Percentiles rank a stretch among this genome's conserved stretches.
phyloP scores from a whole-genome alignment of 2,329 filamentous ascomycete genomes.

The Pseudogymnoascus sp. region DNA sequence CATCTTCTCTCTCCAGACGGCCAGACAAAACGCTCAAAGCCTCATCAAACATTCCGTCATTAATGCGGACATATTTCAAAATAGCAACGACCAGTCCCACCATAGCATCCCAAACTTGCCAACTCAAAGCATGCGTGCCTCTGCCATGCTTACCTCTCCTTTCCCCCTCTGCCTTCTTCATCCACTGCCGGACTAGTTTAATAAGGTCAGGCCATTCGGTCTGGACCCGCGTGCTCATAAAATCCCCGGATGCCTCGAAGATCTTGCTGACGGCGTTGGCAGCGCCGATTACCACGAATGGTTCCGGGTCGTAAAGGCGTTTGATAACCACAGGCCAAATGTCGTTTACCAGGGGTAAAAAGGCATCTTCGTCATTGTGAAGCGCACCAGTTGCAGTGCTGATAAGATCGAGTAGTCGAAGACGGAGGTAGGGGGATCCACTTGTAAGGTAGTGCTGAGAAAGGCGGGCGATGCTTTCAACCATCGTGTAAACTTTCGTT shows the following conservation, averaged over 20 bases:
- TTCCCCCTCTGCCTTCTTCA: constrained; percentile 36
- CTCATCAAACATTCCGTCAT: constrained; percentile 65
- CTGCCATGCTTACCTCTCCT: constrained; percentile 34
- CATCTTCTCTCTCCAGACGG: constrained; percentile 40
- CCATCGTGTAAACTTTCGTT: constrained; percentile 72
- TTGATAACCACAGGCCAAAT: constrained; percentile 78
- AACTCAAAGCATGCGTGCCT: constrained; percentile 54
- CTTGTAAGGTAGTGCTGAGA: constrained; percentile 90
- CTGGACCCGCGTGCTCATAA: constrained; percentile 69
- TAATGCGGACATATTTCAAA: constrained; percentile 56
- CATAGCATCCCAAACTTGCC: constrained; percentile 58
- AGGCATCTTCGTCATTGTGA: constrained; percentile 69
- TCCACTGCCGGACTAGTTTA: constrained; percentile 39
- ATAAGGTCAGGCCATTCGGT: constrained; percentile 61
- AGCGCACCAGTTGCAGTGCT: constrained; percentile 66
- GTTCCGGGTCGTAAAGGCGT: constrained; percentile 60
- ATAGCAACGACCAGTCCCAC: constrained; percentile 53
- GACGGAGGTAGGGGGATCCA: constrained; percentile 69
- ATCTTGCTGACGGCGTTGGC: constrained; percentile 62
- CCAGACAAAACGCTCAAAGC: constrained; percentile 56
- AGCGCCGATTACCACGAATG: constrained; percentile 63
- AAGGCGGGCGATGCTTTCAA: constrained; percentile 73
- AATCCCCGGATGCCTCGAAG: constrained; percentile 69
- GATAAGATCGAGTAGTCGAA: constrained; percentile 71
- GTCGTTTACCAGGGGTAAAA: constrained; percentile 82